Evolutionary conservation across 1,284 basidiomycete species (phyloP), one percentile per base, ranked within the genome.

Genomic region (Wallemia ichthyophaga): DNA sequence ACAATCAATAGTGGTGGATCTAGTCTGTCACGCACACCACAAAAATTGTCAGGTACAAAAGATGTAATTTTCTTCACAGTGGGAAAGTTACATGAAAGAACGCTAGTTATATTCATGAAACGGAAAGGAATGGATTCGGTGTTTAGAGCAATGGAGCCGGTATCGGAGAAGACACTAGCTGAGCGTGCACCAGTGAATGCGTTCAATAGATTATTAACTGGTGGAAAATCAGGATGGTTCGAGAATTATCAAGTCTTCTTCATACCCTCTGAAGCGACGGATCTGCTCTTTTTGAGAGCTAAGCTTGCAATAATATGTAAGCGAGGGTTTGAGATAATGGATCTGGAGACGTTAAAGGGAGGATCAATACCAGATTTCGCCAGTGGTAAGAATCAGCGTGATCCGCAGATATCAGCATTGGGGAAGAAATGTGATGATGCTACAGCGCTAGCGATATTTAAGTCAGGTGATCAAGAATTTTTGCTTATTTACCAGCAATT

Each of bases 241-340:
- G 57, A 57, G 23, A 58, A 61, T 27, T 65, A 67, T 58, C 62
- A 79, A 76, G 85, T 89, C 68, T 95, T 95, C 72, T 87, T 86
- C 75, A 73, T 94, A 57, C 83, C 85, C 0, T 85, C 82, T 0
- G 88, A 92, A 66, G 84, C 87, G 0, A 83, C 79, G 62, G 83
- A 85, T 64, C 74, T 95, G 58, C 81, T 89, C 64, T 96, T 95
- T 73, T 74, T 94, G 61, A 86, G 86, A 67, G 81, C 83, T 26
- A 85, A 82, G 70, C 81, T 98, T 61, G 87, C 86, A 2, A 83
- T 98, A 60, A 76, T 92, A 27, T 91, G 88, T 64, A 78, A 83
- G 1, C 88, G 85, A 66, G 88, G 86, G n/a, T 92, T 95, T 65
- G 86, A 92, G 71, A 92, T 95, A 65, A 94, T 95, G 85, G 85